phyloP scores from a whole-genome alignment of 2,329 filamentous ascomycete species.

The Decorospora gaudefroyi region DNA sequence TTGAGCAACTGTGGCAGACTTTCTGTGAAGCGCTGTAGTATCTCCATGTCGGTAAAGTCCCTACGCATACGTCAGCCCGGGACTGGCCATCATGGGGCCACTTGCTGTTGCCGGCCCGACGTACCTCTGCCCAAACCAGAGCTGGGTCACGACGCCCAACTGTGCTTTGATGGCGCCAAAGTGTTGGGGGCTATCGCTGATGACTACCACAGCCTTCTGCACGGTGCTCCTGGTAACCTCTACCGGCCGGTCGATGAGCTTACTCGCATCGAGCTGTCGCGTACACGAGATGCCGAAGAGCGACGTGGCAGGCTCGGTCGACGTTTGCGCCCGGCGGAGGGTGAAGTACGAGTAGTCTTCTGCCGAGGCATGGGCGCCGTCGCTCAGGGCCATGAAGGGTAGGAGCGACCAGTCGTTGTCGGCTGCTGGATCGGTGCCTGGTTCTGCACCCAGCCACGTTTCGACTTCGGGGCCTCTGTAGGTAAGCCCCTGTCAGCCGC shows the following conservation, averaged over 20 bases:
- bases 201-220: slow-evolving; percentile 95
- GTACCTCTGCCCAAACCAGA: slow-evolving; percentile 90
- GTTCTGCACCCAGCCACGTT: slow-evolving; percentile 78
- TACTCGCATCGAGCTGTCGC: slow-evolving; percentile 80
- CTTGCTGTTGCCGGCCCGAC: no score
- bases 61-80: slow-evolving; percentile 45
- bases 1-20: slow-evolving; percentile 67
- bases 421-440: slow-evolving; percentile 74
- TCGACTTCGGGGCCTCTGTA: slow-evolving; percentile 86
- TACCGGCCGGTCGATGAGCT: slow-evolving; percentile 75
- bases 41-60: slow-evolving; percentile 90
- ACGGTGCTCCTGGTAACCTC: slow-evolving; percentile 98
- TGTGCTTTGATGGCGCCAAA: slow-evolving; percentile 92
- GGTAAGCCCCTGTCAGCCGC: background rate
- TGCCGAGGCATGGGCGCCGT: slow-evolving; percentile 87
- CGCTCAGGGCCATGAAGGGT: slow-evolving; percentile 95
- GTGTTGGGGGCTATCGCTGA: slow-evolving; percentile 85
- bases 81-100: no score
- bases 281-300: slow-evolving; percentile 97
- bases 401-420: slow-evolving; percentile 90
- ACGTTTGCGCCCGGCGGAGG: slow-evolving; percentile 63
- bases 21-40: slow-evolving; percentile 87
- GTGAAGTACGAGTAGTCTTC: slow-evolving; percentile 99
- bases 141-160: slow-evolving; percentile 84
- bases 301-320: slow-evolving; percentile 66